Conservation (phyloP, 2,329 filamentous ascomycete genomes). For the Alternaria atra region DNA sequence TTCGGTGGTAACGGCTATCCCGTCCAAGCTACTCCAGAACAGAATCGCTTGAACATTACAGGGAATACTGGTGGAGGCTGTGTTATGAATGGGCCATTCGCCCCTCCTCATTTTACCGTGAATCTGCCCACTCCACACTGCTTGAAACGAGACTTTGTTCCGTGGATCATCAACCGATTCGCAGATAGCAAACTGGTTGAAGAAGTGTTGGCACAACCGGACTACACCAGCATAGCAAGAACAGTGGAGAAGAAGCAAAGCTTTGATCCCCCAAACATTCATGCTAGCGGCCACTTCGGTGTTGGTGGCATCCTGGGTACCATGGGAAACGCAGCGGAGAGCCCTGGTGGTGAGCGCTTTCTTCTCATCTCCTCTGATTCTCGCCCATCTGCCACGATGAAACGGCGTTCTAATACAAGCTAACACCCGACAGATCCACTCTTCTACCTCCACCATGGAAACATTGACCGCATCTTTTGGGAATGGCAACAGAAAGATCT, state of each 20-base stretch:
- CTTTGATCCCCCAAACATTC: constrained; percentile 43
- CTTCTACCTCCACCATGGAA: constrained; percentile 52
- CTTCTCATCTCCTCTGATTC: background rate
- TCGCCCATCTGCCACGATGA: background rate
- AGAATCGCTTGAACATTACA: constrained; percentile 35
- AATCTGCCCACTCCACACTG: constrained; percentile 37
- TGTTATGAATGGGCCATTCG: constrained; percentile 43
- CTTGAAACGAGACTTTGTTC: constrained; percentile 44
- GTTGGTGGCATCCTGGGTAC: constrained; percentile 46
- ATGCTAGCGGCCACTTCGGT: constrained; percentile 49
- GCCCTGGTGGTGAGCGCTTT: constrained; percentile 34
- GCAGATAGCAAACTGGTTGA: constrained; percentile 29
- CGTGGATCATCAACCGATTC: constrained; percentile 32
- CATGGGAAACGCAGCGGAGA: constrained; percentile 45
- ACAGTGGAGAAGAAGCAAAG: constrained; percentile 38
- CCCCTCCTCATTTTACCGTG: constrained; percentile 27
- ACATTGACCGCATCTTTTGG: constrained; percentile 50
- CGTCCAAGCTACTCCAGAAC: constrained; percentile 33
- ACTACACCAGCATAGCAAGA: constrained; percentile 42
- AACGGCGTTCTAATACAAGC: background rate
- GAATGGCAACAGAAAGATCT: constrained; percentile 41
- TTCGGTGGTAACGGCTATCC: constrained; percentile 50
- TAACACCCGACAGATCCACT: constrained; percentile 29
- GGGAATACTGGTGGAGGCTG: constrained; percentile 47
- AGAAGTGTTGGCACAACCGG: constrained; percentile 34